Evolutionary conservation across 2,329 filamentous ascomycete species (phyloP).

Genomic region (Metarhizium sp.): DNA sequence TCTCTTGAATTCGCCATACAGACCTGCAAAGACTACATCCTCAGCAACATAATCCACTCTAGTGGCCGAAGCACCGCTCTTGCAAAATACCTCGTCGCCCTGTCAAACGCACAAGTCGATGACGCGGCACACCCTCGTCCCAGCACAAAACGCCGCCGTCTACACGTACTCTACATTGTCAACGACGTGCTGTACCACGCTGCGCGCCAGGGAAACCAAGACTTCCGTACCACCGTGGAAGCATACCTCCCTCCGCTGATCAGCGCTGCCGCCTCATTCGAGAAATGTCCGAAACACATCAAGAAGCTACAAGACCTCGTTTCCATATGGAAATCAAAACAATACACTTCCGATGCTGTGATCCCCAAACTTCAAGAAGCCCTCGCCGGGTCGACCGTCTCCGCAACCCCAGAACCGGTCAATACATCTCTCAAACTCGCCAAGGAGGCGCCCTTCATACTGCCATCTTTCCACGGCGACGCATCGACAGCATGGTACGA

Average conservation of each 20-base stretch:
- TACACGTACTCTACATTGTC: slow-evolving; percentile 70
- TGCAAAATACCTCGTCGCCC: slow-evolving; percentile 64
- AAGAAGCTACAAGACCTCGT: slow-evolving; percentile 56
- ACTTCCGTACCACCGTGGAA: slow-evolving; percentile 48
- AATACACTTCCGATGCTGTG: slow-evolving; percentile 47
- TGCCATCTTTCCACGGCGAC: slow-evolving; percentile 74
- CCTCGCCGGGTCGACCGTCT: slow-evolving; percentile 27
- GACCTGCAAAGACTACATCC: slow-evolving; percentile 83
- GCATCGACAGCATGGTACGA: slow-evolving; percentile 67
- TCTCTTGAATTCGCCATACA: slow-evolving; percentile 24
- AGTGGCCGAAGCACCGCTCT: slow-evolving; percentile 55
- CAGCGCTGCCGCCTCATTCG: slow-evolving; percentile 45
- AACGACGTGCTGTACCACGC: slow-evolving; percentile 71
- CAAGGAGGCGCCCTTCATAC: slow-evolving; percentile 54
- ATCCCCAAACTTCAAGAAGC: slow-evolving; percentile 51
- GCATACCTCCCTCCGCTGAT: slow-evolving; percentile 53
- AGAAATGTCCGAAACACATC: slow-evolving; percentile 55
- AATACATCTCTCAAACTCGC: slow-evolving; percentile 27
- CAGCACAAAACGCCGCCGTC: slow-evolving; percentile 56
- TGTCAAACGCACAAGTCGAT: slow-evolving; percentile 40
- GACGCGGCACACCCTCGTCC: slow-evolving; percentile 29
- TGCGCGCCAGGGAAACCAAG: slow-evolving; percentile 37
- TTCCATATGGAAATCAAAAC: slow-evolving; percentile 58
- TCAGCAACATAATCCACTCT: slow-evolving; percentile 62
- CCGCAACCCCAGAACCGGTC: slow-evolving; percentile 11